A percentile compares a stretch with the other conserved stretches of the same genome.
phyloP scores from a whole-genome alignment of 805 yeast genomes.

The Brettanomyces bruxellensis region DNA sequence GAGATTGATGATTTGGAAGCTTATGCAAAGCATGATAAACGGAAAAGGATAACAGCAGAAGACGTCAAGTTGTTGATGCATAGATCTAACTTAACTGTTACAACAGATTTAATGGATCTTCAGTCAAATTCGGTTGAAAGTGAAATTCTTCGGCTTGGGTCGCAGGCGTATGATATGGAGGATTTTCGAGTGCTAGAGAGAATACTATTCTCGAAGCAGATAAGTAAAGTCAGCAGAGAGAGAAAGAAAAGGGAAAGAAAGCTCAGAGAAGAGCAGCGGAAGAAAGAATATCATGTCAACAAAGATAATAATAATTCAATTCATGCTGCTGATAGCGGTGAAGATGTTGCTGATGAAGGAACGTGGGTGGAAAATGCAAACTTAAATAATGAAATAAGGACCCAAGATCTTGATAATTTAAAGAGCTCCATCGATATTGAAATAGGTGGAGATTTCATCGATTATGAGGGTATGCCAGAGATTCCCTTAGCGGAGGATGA shows the following conservation, averaged over 20 bases:
- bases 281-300: not conserved
- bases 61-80: constrained; percentile 28
- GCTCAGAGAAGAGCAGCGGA: no score
- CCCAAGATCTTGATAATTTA: constrained; percentile 1
- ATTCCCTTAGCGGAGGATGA: constrained; percentile 16
- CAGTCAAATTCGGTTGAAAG: constrained; percentile 1
- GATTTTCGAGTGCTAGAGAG: constrained; percentile 5
- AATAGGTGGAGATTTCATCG: not conserved
- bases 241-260: constrained; percentile 5
- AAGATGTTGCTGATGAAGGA: constrained; percentile 2
- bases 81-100: constrained; percentile 16
- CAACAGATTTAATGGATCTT: constrained; percentile 9
- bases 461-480: not conserved
- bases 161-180: constrained; percentile 9
- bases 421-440: not conserved
- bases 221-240: not conserved
- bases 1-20: constrained; percentile 27
- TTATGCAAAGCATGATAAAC: constrained; percentile 25
- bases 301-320: not conserved
- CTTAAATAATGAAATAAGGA: constrained; percentile 1
- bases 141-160: constrained; percentile 4
- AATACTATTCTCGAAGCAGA: constrained; percentile 5
- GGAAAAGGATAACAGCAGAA: constrained; percentile 21
- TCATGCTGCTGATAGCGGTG: not conserved
- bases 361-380: constrained; percentile 1